Conservation (phyloP, 331 rosid species). For the Quercus tomentella region DNA sequence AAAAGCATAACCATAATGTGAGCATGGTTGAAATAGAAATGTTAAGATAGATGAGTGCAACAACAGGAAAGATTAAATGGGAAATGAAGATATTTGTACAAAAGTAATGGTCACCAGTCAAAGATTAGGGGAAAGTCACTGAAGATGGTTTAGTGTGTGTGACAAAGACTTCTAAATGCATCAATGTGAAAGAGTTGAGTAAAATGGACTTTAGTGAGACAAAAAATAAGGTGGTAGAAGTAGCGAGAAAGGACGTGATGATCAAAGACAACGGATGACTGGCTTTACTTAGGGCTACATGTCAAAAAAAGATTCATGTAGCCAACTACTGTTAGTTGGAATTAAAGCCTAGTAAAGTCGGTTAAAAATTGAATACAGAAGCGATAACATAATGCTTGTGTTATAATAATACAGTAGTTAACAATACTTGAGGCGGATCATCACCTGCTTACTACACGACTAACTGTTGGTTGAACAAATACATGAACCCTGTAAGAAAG, state of each 20-base stretch:
- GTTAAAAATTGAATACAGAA: neutral
- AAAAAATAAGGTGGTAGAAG: neutral
- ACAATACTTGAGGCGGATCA: slow-evolving; percentile 18
- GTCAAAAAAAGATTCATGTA: neutral
- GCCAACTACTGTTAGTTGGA: neutral
- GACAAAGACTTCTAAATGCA: neutral
- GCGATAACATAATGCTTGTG: neutral
- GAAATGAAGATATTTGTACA: neutral
- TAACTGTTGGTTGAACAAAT: slow-evolving; percentile 81
- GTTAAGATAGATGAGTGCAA: neutral
- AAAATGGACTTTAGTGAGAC: neutral
- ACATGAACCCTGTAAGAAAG: slow-evolving; percentile 75
- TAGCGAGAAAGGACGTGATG: neutral
- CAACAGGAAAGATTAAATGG: neutral
- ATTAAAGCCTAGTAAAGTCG: neutral
- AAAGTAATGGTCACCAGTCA: neutral
- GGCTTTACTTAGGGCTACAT: neutral
- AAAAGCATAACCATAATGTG: neutral
- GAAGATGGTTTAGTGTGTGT: neutral
- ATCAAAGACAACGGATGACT: neutral
- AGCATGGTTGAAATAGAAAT: no score
- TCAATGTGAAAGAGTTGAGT: neutral
- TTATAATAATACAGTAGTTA: neutral
- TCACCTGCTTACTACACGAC: slow-evolving; percentile 92
- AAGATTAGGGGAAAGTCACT: neutral